A percentile compares a stretch with the other conserved stretches of the same genome.
phyloP scores from a whole-genome alignment of 768 basidiomycete species.

The Leucogyrophana mollusca region DNA sequence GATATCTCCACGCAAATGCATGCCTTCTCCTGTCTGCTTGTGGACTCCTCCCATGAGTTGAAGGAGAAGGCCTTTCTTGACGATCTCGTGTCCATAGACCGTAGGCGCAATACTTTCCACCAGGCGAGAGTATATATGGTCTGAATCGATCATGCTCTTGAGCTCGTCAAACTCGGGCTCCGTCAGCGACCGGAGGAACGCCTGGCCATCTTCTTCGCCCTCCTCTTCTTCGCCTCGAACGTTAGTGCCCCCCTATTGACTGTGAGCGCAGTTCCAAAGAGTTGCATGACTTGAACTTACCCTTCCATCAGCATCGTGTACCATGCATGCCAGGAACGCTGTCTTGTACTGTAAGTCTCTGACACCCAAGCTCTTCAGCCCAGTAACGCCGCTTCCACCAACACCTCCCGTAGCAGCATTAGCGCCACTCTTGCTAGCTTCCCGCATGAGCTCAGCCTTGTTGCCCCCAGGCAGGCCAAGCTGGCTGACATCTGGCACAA shows the following conservation, averaged over 20 bases:
- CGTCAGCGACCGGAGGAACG: constrained; percentile 87
- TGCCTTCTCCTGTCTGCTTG: constrained; percentile 94
- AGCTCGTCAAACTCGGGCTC: constrained; percentile 95
- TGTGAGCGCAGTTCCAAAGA: constrained; percentile 3
- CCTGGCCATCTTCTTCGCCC: constrained; percentile 73
- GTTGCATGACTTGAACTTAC: constrained; percentile 45
- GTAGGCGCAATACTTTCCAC: constrained; percentile 97
- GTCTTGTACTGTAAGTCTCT: constrained; percentile 98
- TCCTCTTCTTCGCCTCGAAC: constrained; percentile 87
- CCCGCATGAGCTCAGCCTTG: constrained; percentile 84
- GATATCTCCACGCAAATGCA: constrained; percentile 97
- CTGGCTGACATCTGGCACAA: constrained; percentile 97
- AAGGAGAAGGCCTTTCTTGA: constrained; percentile 94
- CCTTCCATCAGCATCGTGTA: constrained; percentile 83
- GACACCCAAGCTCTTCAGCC: constrained; percentile 91
- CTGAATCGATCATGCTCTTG: constrained; percentile 89
- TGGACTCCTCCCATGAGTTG: constrained; percentile 99
- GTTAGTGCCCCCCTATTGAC: constrained; percentile 71
- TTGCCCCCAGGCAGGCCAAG: constrained; percentile 94
- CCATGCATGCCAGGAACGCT: constrained; percentile 98
- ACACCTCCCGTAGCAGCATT: constrained; percentile 61
- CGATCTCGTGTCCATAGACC: constrained; percentile 98
- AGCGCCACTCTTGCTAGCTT: constrained; percentile 66
- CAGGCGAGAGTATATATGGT: constrained; percentile 91
- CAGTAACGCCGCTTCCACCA: constrained; percentile 84